Evolutionary conservation across 2,329 filamentous ascomycete genomes (phyloP).

Genomic region (Basipetospora sp.): DNA sequence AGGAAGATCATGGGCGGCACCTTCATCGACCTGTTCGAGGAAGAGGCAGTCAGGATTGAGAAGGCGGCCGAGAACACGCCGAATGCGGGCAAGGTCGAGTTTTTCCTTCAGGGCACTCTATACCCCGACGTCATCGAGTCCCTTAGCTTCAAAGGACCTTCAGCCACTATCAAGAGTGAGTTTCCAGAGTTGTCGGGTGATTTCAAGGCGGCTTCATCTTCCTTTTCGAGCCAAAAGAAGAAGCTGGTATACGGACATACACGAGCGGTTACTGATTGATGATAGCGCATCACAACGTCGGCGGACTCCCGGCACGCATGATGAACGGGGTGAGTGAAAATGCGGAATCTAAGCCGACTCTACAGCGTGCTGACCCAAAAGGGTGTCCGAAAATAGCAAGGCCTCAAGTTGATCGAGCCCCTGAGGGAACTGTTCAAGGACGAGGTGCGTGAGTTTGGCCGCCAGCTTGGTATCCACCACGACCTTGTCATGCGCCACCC

Average conservation of each 20-base stretch:
- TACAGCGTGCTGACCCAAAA: background rate
- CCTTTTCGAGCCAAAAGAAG: no score
- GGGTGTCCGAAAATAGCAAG: conserved; percentile 4
- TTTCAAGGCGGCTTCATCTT: no score
- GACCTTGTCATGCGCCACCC: conserved; percentile 18
- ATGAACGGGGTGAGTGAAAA: conserved; percentile 21
- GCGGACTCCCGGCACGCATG: conserved; percentile 45
- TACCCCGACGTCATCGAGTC: conserved; percentile 41
- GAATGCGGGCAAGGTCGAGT: conserved; percentile 63
- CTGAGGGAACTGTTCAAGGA: conserved; percentile 53
- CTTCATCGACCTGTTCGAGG: conserved; percentile 57
- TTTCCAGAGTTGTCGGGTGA: no score
- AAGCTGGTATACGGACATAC: no score
- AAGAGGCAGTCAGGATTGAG: conserved; percentile 41
- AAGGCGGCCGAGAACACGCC: conserved; percentile 47
- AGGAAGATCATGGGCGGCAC: conserved; percentile 74
- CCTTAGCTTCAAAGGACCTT: conserved; percentile 32
- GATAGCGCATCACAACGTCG: conserved; percentile 51
- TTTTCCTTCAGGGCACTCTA: conserved; percentile 64
- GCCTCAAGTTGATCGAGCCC: conserved; percentile 56
- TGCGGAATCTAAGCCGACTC: background rate
- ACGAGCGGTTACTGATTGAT: no score
- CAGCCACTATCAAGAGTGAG: conserved; percentile 32
- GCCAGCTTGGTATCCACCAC: conserved; percentile 18
- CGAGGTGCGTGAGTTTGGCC: conserved; percentile 17